phyloP scores from a whole-genome alignment of 257 asterid genomes.

The Lycium barbarum region DNA sequence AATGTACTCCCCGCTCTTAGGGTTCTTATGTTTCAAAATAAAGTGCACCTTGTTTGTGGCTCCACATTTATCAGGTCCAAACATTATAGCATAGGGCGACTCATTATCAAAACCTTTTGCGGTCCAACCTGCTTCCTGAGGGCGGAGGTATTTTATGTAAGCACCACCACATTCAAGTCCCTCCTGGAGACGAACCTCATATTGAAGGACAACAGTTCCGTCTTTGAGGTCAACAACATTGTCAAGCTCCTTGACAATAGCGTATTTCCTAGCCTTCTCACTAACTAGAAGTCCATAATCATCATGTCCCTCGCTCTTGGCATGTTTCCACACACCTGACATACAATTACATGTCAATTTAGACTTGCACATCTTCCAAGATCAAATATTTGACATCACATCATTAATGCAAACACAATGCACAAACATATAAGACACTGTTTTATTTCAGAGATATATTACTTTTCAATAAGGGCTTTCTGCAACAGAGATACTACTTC shows the following conservation, averaged over 20 bases:
- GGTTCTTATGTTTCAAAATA: conserved; percentile 89
- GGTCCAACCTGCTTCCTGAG: conserved; percentile 87
- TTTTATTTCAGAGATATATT: no score
- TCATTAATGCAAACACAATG: neutral
- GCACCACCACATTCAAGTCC: conserved; percentile 99
- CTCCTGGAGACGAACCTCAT: conserved; percentile 86
- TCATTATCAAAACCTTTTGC: conserved; percentile 86
- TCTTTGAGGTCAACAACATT: conserved; percentile 67
- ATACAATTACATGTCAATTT: neutral
- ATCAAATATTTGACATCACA: neutral
- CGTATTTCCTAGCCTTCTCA: conserved; percentile 84
- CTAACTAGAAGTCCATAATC: conserved; percentile 94
- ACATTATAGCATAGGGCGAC: conserved; percentile 94
- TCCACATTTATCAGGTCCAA: conserved; percentile 98
- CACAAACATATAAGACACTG: neutral
- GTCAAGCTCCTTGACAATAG: conserved; percentile 87
- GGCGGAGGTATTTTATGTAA: conserved; percentile 88
- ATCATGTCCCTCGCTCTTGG: conserved; percentile 91
- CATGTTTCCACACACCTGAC: conserved; percentile 93
- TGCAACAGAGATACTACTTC: neutral
- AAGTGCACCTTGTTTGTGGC: conserved; percentile 97
- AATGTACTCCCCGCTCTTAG: conserved; percentile 74
- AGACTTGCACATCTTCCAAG: neutral
- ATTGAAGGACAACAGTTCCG: conserved; percentile 80
- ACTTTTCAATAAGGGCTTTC: neutral